These are phyloP conservation scores for Pseudozyma thailandica DNA, from an alignment of 1,284 basidiomycete species.

Conservation along the genomic window DNA sequence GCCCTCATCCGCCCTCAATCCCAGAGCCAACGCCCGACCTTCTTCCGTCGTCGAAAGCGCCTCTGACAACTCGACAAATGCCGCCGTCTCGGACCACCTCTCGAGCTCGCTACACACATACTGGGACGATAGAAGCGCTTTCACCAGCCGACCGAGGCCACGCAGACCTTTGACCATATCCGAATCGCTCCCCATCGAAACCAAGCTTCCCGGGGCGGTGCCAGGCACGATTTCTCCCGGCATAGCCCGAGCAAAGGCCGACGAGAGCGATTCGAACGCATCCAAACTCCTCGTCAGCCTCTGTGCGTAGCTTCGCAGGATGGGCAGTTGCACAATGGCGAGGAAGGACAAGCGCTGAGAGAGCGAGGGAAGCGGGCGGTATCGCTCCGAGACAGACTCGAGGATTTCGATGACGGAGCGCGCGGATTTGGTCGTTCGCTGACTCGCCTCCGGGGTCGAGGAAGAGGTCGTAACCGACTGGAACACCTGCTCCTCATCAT, in stretches of 20 bases:
- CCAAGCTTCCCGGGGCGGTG: slow-evolving; percentile 3
- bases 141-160: slow-evolving; percentile 59
- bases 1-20: slow-evolving; percentile 32
- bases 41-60: slow-evolving; percentile 37
- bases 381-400: slow-evolving; percentile 76
- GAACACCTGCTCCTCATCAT: slow-evolving; percentile 70
- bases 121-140: slow-evolving; percentile 56
- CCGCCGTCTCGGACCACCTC: slow-evolving; percentile 49
- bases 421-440: slow-evolving; percentile 56
- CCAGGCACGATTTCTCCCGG: slow-evolving; percentile 75
- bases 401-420: slow-evolving; percentile 50
- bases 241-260: slow-evolving; percentile 85
- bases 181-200: slow-evolving; percentile 33
- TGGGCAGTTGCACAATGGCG: slow-evolving; percentile 82
- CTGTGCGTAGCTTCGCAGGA: slow-evolving; percentile 80
- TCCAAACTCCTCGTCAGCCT: slow-evolving; percentile 86
- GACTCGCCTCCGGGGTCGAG: slow-evolving; percentile 4
- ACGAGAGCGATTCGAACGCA: slow-evolving; percentile 79
- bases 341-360: slow-evolving; percentile 84
- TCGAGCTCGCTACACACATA: slow-evolving; percentile 54
- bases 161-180: slow-evolving; percentile 63
- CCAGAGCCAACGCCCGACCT: slow-evolving; percentile 25
- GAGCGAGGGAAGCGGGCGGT: slow-evolving; percentile 83
- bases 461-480: no score
- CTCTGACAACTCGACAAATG: slow-evolving; percentile 56